phyloP scores from a whole-genome alignment of 2,329 filamentous ascomycete species.

The Ceratocystis papillata region DNA sequence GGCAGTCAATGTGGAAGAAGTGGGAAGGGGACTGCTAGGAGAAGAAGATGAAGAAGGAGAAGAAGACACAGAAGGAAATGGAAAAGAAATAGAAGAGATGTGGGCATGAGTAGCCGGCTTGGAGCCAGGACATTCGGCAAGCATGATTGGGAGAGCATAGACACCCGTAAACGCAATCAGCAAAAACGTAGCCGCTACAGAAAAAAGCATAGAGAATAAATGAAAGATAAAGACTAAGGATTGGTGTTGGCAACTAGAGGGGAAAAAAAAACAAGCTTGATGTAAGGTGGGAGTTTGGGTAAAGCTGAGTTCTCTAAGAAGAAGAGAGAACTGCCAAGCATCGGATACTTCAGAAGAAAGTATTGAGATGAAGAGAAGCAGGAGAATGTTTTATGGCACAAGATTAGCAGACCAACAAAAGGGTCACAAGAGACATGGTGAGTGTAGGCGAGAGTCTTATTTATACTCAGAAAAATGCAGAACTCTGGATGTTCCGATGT shows the following conservation, averaged over 20 bases:
- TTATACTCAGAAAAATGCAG: background rate
- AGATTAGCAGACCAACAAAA: background rate
- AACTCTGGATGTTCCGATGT: background rate
- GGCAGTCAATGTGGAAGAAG: background rate
- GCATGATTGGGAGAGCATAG: slow-evolving; percentile 11
- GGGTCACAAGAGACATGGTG: background rate
- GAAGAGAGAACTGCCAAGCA: background rate
- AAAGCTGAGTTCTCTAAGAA: background rate
- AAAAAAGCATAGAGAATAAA: background rate
- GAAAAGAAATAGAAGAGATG: background rate
- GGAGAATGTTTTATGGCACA: too few species aligned
- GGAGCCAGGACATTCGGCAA: background rate
- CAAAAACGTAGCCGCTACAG: background rate
- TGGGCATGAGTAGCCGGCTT: slow-evolving; percentile 1
- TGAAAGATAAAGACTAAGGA: background rate
- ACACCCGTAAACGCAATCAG: slow-evolving; percentile 4
- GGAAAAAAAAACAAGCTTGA: background rate
- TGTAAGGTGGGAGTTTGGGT: too few species aligned
- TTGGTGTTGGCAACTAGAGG: too few species aligned
- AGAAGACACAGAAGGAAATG: background rate
- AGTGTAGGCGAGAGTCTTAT: background rate
- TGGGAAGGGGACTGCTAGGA: background rate
- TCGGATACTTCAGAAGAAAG: background rate
- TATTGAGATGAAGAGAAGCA: background rate
- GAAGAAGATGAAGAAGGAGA: background rate